These are phyloP conservation scores for Amylocystis lapponica DNA, from an alignment of 768 basidiomycete genomes.

Conservation along the genomic window DNA sequence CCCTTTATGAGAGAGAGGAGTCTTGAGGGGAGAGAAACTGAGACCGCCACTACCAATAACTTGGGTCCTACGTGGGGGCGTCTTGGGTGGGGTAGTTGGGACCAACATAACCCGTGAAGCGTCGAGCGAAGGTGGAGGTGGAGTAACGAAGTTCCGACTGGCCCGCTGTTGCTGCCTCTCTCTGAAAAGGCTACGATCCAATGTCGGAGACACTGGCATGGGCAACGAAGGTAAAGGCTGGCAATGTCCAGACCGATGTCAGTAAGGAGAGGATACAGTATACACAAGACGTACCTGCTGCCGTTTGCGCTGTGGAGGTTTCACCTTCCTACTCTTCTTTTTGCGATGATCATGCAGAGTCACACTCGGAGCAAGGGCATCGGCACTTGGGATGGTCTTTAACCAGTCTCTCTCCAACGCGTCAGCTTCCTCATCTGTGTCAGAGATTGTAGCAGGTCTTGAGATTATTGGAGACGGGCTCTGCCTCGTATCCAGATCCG, in stretches of 20 bases:
- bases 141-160: not conserved
- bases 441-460: not conserved
- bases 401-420: not conserved
- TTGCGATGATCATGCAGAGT: not conserved
- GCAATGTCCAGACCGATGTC: too few relatives aligned
- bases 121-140: conserved; percentile 1
- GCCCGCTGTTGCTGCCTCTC: not conserved
- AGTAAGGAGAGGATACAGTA: too few relatives aligned
- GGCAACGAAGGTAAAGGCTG: conserved; percentile 4
- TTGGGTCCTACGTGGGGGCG: conserved; percentile 37
- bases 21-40: conserved; percentile 54
- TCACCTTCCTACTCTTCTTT: conserved; percentile 1
- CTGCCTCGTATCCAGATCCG: not conserved
- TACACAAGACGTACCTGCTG: conserved; percentile 1
- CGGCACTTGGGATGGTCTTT: not conserved
- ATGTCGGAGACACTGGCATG: conserved; percentile 6
- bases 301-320: not conserved
- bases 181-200: not conserved
- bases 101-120: not conserved
- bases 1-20: conserved; percentile 63
- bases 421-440: not conserved
- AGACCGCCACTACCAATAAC: conserved; percentile 26
- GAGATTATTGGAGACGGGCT: not conserved
- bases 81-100: conserved; percentile 6
- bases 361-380: not conserved